Conservation (phyloP, 805 yeast species). For the Candida lessepsii region DNA sequence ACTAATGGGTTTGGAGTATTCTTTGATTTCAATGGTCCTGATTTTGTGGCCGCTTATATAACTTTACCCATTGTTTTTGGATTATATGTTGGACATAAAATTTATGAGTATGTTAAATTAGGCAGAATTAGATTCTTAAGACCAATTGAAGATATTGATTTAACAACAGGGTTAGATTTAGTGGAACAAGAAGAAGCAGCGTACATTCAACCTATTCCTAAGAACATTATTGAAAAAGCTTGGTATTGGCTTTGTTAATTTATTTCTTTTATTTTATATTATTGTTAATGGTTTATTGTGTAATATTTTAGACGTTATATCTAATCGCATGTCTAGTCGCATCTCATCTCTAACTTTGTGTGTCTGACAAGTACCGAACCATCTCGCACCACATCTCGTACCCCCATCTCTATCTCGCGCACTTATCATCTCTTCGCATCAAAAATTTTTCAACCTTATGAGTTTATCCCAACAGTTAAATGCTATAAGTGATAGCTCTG, state of each 20-base stretch:
- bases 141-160: slow-evolving; percentile 59
- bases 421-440: slow-evolving; percentile 4
- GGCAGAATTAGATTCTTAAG: slow-evolving; percentile 38
- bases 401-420: slow-evolving; percentile 11
- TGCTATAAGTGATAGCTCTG: slow-evolving; percentile 59
- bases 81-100: slow-evolving; percentile 58
- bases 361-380: too few relatives aligned
- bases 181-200: slow-evolving; percentile 53
- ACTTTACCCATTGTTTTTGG: slow-evolving; percentile 57
- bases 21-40: slow-evolving; percentile 53
- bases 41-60: slow-evolving; percentile 71
- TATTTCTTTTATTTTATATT: background rate
- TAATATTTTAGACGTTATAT: background rate
- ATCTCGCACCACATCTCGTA: too few relatives aligned
- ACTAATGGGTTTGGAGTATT: slow-evolving; percentile 77
- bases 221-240: slow-evolving; percentile 40
- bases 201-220: slow-evolving; percentile 37
- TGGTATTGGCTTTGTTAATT: slow-evolving; percentile 46
- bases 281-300: background rate
- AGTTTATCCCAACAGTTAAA: slow-evolving; percentile 78
- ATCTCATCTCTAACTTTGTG: background rate
- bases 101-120: slow-evolving; percentile 34
- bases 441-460: slow-evolving; percentile 22
- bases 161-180: slow-evolving; percentile 56
- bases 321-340: too few relatives aligned